Conservation (phyloP, 1,139 yeast species). For the Scheffersomyces titani region DNA sequence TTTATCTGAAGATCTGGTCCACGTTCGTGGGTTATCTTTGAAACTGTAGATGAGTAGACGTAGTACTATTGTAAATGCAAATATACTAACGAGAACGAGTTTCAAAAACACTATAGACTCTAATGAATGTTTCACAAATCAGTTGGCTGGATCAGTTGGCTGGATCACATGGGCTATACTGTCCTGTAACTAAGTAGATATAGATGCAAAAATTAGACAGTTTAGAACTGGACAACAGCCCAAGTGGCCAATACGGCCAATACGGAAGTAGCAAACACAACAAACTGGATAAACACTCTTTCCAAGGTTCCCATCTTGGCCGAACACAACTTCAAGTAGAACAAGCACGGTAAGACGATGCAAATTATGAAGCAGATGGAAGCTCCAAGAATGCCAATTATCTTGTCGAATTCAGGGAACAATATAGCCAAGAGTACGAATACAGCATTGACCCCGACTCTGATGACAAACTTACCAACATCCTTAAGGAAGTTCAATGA, state of each 20-base stretch:
- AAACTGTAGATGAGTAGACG: background rate
- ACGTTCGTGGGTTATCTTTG: too few relatives aligned
- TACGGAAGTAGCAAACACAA: conserved; percentile 23
- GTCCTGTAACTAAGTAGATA: background rate
- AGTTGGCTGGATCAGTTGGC: background rate
- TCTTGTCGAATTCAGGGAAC: conserved; percentile 61
- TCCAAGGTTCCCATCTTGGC: conserved; percentile 23
- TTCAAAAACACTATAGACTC: background rate
- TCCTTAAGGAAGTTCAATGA: conserved; percentile 3
- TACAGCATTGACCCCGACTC: conserved; percentile 50
- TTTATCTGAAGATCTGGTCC: too few relatives aligned
- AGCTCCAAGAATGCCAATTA: conserved; percentile 59
- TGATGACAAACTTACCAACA: conserved; percentile 20
- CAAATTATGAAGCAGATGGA: conserved; percentile 59
- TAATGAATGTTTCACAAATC: background rate
- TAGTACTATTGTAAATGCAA: background rate
- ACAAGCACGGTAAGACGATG: conserved; percentile 55
- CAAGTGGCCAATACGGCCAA: conserved; percentile 42
- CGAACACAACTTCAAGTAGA: conserved; percentile 46
- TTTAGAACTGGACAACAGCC: conserved; percentile 34
- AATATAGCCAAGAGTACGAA: conserved; percentile 52
- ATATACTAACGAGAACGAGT: background rate
- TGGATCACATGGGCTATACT: background rate
- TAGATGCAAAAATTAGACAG: background rate
- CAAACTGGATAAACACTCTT: conserved; percentile 19